phyloP scores from a whole-genome alignment of 805 yeast species.

The Hanseniaspora lachancei region DNA sequence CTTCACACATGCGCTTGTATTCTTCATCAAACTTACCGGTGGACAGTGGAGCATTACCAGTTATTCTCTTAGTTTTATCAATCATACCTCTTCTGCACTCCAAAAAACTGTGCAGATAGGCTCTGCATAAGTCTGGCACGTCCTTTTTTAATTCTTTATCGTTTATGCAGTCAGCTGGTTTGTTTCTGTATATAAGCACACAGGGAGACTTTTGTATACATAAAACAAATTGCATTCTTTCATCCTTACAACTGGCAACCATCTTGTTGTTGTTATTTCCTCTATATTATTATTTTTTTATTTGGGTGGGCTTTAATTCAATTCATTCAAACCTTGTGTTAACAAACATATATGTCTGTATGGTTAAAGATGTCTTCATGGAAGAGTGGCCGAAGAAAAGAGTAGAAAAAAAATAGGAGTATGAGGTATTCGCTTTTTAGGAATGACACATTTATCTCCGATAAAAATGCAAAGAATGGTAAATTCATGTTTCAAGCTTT shows the following conservation, averaged over 20 bases:
- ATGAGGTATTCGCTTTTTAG: no score
- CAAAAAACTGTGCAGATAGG: constrained; percentile 71
- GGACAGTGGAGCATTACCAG: constrained; percentile 87
- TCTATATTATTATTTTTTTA: no score
- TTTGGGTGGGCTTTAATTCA: neutral
- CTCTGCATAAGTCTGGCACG: constrained; percentile 76
- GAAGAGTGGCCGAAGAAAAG: no score
- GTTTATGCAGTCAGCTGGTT: constrained; percentile 76
- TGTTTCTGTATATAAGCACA: constrained; percentile 76
- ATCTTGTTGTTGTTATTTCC: constrained; percentile 20
- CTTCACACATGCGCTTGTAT: constrained; percentile 61
- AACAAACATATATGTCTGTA: no score
- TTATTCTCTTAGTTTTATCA: constrained; percentile 80
- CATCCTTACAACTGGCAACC: constrained; percentile 85
- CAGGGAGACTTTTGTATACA: constrained; percentile 95
- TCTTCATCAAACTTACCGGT: constrained; percentile 88
- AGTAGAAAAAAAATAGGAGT: no score
- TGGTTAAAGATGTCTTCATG: no score
- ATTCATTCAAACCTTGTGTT: no score
- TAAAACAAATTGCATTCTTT: constrained; percentile 85
- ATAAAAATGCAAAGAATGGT: no score
- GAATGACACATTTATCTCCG: no score
- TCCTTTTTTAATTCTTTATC: constrained; percentile 64
- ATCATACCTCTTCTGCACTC: constrained; percentile 86
- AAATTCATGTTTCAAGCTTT: no score